phyloP scores from a whole-genome alignment of 2,329 filamentous ascomycete genomes.

The Exophiala calicioides region DNA sequence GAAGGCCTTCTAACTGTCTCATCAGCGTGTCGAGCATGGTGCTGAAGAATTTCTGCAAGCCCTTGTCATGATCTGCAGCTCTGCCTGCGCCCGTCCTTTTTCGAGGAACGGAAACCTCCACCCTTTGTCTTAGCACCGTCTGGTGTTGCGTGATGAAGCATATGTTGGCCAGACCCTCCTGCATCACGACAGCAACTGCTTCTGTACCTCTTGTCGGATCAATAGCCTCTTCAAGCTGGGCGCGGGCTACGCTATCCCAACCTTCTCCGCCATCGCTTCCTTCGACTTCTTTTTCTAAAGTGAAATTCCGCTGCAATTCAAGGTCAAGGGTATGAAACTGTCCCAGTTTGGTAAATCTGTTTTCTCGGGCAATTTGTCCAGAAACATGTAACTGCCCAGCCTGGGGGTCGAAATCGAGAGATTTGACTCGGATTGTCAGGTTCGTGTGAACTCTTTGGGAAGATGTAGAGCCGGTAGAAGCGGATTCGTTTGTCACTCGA shows the following conservation, averaged over 20 bases:
- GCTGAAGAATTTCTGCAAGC: slow-evolving; percentile 75
- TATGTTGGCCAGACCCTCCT: slow-evolving; percentile 64
- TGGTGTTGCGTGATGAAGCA: slow-evolving; percentile 53
- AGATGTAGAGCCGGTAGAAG: slow-evolving; percentile 60
- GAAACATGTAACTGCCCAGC: slow-evolving; percentile 68
- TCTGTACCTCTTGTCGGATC: slow-evolving; percentile 78
- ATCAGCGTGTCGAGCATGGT: slow-evolving; percentile 73
- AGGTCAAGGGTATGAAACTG: slow-evolving; percentile 75
- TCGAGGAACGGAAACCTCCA: slow-evolving; percentile 50
- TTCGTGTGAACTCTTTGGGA: slow-evolving; percentile 66
- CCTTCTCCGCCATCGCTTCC: slow-evolving; percentile 50
- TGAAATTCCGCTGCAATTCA: slow-evolving; percentile 84
- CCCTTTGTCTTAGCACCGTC: slow-evolving; percentile 51
- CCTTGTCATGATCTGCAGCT: slow-evolving; percentile 54
- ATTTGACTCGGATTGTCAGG: slow-evolving; percentile 66
- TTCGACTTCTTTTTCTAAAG: slow-evolving; percentile 73
- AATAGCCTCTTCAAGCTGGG: slow-evolving; percentile 75
- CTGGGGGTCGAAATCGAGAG: slow-evolving; percentile 69
- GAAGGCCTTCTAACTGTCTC: slow-evolving; percentile 72
- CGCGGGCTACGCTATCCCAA: slow-evolving; percentile 87
- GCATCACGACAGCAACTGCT: slow-evolving; percentile 88
- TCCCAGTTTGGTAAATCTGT: slow-evolving; percentile 66
- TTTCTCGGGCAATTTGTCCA: slow-evolving; percentile 66
- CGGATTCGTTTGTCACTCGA: slow-evolving; percentile 61
- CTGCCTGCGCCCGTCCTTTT: slow-evolving; percentile 46